Evolutionary conservation across 257 asterid species (phyloP), one percentile per base, ranked within the genome.

Genomic region (Scutellaria baicalensis): DNA sequence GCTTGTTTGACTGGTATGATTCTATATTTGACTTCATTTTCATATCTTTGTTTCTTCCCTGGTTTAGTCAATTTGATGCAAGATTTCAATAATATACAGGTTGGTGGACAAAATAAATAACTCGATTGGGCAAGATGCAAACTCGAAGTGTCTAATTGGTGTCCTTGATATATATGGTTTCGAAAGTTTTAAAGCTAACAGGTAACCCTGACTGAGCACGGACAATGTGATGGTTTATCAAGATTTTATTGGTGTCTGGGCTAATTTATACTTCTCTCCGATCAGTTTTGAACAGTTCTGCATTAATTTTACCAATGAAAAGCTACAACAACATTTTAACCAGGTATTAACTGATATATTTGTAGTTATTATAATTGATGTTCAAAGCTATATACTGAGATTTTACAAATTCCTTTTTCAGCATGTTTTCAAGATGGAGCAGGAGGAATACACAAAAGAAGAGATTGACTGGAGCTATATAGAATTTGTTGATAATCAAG

Each of bases 381-480:
- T 59, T 75, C 59, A 54, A 16, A 69, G 50, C 48, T 33, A 39
- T 20, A 23, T 45, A 62, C 83, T 83, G 64, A 77, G 44, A 54
- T 71, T 67, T 59, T 62, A 61, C 17, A 35, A 73, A 48, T 58
- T 38, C 55, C 50, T 50, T 70, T 82, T 71, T 65, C 99, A 93
- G 99, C 99, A 93, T 4, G 95, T 93, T 76, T 93, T 93, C 81
- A 93, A 93, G 91, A 89, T 91, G 95, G 97, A 89, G 88, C 99
- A 93, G 79, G 97, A 93, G 83, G 99, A 93, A 79, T 93, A 93
- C 89, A 84, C 88, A 48, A 90, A 74, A 70, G 97, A 93, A 84
- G 91, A 81, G 86, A 93, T 93, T 74, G 89, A 93, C 72, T 93
- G 98, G 98, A 90, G 98, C 85, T 93, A 90, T 86, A 93, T 93